Evolutionary conservation across 2,329 filamentous ascomycete species (phyloP).

Genomic region (Trichoderma polysporum): DNA sequence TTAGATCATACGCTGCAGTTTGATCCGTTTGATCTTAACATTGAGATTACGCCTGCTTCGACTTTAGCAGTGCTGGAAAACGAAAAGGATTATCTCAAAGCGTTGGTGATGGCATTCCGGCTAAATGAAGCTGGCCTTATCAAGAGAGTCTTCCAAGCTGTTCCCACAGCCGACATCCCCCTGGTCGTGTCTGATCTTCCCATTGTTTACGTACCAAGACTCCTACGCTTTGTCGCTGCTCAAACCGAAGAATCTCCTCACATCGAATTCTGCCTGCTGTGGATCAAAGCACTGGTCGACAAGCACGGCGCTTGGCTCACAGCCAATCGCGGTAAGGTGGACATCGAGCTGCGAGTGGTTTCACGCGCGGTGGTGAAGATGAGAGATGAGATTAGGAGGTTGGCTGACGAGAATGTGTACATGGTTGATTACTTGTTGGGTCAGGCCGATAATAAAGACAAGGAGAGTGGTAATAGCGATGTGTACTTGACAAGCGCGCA

Average conservation of each 20-base stretch:
- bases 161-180: constrained; percentile 71
- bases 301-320: constrained; percentile 84
- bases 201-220: constrained; percentile 77
- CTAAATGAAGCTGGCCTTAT: constrained; percentile 84
- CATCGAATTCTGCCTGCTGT: constrained; percentile 90
- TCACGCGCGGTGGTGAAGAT: constrained; percentile 78
- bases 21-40: constrained; percentile 93
- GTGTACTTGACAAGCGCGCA: constrained; percentile 18
- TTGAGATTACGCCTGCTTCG: constrained; percentile 86
- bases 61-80: constrained; percentile 67
- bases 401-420: constrained; percentile 87
- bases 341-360: constrained; percentile 80
- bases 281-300: constrained; percentile 81
- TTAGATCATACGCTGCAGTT: constrained; percentile 82
- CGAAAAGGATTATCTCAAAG: constrained; percentile 82
- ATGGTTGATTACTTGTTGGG: constrained; percentile 78
- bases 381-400: constrained; percentile 74
- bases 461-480: constrained; percentile 14
- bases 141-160: constrained; percentile 79
- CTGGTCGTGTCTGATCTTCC: constrained; percentile 80
- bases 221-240: constrained; percentile 83
- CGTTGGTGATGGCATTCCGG: constrained; percentile 94
- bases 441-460: constrained; percentile 42
- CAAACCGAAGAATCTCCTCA: constrained; percentile 89
- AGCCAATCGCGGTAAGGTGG: constrained; percentile 74